Base-by-base conservation (phyloP, 768 basidiomycete species). In the Lactarius vividus region DNA sequence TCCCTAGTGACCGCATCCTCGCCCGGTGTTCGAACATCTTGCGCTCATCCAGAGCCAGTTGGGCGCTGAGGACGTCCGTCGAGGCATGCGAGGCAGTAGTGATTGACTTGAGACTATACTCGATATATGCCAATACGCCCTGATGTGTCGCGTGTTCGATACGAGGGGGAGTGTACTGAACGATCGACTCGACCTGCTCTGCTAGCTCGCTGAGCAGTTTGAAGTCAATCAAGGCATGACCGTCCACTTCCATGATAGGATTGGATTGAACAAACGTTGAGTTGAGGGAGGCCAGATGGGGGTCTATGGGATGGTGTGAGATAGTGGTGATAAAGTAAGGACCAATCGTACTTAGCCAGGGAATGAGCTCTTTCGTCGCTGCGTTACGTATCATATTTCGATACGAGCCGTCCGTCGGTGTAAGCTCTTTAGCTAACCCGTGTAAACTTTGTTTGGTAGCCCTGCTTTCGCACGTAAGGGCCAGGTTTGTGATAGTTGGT, bases 401-500 rank as follows among this genome's bases (percentile, higher is more conserved):
- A 33, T 66, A 66, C 10, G 39, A 15, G 20, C 28, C 53, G n/a
- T 46, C 20, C 37, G 23, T 40, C 3, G 37, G 13, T 16, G 18
- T 7, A 2, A 66, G 18, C 0, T 62, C 57, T 55, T 15, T 29
- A 33, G 33, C 26, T 10, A 66, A 44, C 9, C 13, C 5, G 1
- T 31, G 52, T 29, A 66, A 23, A 44, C 31, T 16, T 28, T 18
- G 39, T 4, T 29, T 53, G 9, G 52, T 16, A 5, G 54, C 44
- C 61, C 33, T 59, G 57, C 40, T 63, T 33, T 66, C 61, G 57
- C 61, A 66, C 9, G 65, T 66, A 35, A 62, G 57, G 23, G 15
- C 11, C 10, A 66, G 40, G 13, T 23, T 20, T 0, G 8, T 59
- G 52, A 66, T 39, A 11, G 40, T 16, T n/a, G 37, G 26, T 18